Conservation (phyloP, 768 basidiomycete species). For the Xerocomellus chrysenteron region DNA sequence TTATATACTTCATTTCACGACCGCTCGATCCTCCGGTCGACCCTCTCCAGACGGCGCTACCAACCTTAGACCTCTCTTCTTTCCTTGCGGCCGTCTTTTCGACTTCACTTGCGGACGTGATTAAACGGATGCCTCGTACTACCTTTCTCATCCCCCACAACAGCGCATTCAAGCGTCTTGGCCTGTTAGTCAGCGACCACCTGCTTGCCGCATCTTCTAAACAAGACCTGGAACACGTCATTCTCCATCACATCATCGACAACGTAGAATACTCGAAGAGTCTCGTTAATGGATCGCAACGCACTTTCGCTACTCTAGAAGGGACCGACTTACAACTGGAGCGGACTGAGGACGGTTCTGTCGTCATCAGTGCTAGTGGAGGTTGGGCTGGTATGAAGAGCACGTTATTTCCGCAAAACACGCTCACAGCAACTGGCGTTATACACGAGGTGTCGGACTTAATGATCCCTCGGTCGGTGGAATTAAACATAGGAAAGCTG, state of each 20-base stretch:
- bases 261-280: conserved; percentile 70
- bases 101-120: conserved; percentile 70
- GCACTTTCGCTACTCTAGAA: conserved; percentile 79
- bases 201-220: conserved; percentile 78
- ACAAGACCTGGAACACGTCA: conserved; percentile 75
- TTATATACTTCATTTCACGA: conserved; percentile 88
- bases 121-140: conserved; percentile 64
- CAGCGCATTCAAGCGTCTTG: conserved; percentile 82
- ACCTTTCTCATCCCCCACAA: conserved; percentile 90
- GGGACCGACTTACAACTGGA: conserved; percentile 79
- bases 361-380: conserved; percentile 61
- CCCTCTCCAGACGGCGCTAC: conserved; percentile 76
- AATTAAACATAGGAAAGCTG: conserved; percentile 87
- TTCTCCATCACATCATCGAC: conserved; percentile 84
- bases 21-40: conserved; percentile 83
- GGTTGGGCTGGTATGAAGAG: conserved; percentile 76
- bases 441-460: conserved; percentile 86
- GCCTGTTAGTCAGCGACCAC: conserved; percentile 80
- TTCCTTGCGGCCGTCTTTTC: conserved; percentile 92
- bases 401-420: conserved; percentile 56
- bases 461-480: conserved; percentile 82
- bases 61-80: conserved; percentile 80
- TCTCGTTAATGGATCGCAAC: conserved; percentile 62
- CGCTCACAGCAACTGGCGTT: conserved; percentile 85
- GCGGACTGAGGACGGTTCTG: conserved; percentile 49